Conservation (phyloP, 495 filamentous ascomycete genomes). For the Penicillium robsamsonii region DNA sequence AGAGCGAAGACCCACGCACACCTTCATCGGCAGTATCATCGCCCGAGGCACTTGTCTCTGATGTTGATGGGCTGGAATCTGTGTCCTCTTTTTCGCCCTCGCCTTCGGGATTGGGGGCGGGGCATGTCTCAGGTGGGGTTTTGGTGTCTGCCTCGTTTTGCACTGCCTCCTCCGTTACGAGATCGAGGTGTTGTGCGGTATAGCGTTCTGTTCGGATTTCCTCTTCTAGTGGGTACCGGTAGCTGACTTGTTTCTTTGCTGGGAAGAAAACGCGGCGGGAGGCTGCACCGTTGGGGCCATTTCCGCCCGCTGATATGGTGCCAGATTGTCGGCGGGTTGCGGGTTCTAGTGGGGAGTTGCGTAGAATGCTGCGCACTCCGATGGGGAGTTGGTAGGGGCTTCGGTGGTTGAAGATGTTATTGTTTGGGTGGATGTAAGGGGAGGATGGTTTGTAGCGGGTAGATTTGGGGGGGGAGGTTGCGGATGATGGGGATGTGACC, state of each 20-base stretch:
- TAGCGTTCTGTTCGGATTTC: conserved; percentile 54
- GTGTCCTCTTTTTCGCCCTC: conserved; percentile 42
- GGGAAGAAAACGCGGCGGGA: conserved; percentile 53
- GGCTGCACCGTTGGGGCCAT: conserved; percentile 31
- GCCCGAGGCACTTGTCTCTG: conserved; percentile 42
- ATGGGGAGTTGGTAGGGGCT: conserved; percentile 64
- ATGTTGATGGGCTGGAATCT: conserved; percentile 31
- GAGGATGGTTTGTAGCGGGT: conserved; percentile 33
- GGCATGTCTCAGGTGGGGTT: conserved; percentile 7
- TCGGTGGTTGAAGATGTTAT: conserved; percentile 28
- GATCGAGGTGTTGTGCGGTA: conserved; percentile 46
- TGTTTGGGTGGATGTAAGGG: conserved; percentile 24
- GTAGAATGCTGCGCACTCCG: conserved; percentile 68
- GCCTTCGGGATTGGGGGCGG: conserved; percentile 26
- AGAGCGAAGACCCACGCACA: conserved; percentile 8
- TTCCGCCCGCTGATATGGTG: conserved; percentile 39
- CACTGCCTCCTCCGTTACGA: conserved; percentile 17
- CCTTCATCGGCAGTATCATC: conserved; percentile 35
- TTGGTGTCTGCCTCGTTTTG: conserved; percentile 12
- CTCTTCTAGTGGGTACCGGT: conserved; percentile 52
- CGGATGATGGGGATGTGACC: conserved; percentile 61
- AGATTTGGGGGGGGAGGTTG: conserved; percentile 36
- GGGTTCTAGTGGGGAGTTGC: conserved; percentile 63
- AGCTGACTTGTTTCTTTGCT: conserved; percentile 56
- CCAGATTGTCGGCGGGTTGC: conserved; percentile 34